Base-by-base conservation (phyloP, 805 yeast genomes). In the Wickerhamiella siamensis region DNA sequence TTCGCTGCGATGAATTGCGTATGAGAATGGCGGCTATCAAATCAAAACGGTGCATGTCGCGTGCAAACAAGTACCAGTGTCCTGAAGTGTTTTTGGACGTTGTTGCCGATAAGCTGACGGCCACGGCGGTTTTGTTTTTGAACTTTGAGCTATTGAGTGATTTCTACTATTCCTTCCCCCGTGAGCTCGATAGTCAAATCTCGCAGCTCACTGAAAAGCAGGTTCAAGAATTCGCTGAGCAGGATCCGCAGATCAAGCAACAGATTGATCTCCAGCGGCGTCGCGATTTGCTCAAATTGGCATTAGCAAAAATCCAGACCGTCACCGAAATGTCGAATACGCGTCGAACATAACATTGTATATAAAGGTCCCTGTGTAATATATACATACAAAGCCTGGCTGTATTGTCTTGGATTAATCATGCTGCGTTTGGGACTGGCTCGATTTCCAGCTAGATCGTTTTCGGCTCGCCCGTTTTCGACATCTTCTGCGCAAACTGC, bases 211-310 rank as follows among this genome's bases (percentile, higher is more conserved):
- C 74, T 6, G 69, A 70, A 39, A 93, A 83, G 41, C 93, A 87
- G 55, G 70, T 91, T 39, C 96, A 87, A 54, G 63, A 63, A 45
- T 83, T 88, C 63, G 98, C 98, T 0, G 83, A 84, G 52, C 96
- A 91, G 61, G 95, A 91, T 61, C 91, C 95, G 17, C 82, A 78
- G 61, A 75, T 93, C 43, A 80, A 80, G 57, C 72, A 79, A 51
- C 99, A 91, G 55, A 81, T 91, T 51, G 95, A 88, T 55, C 63
- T 93, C 47, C 99, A 91, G 59, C 88, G 84, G 60, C 74, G 96
- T 38, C 91, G 88, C 58, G 95, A 86, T 53, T 63, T 86, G 42
- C 68, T 93, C 41, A 94, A 84, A 50, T 63, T 81, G 39, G 98
- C 96, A 0, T 58, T 87, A 52, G 70, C 68, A 45, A 88, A 83